Base-by-base conservation (phyloP, 352 stramenopile genomes). In the Pythium aphanidermatum region DNA sequence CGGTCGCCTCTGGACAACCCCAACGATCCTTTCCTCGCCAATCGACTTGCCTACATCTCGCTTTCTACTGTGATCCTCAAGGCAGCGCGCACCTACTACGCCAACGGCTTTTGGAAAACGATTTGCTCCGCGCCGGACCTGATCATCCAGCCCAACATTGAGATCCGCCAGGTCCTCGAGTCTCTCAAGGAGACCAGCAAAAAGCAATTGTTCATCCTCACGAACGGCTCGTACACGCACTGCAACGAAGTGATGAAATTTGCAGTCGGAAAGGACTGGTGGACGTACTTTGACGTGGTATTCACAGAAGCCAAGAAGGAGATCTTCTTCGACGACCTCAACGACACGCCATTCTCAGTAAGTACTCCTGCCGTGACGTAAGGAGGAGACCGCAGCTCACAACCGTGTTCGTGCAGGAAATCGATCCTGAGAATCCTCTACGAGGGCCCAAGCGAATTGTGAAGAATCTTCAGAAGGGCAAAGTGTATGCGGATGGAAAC, bases 181-280 rank as follows among this genome's bases (percentile, higher is more conserved):
- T 46, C 56, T 9, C 50, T 73, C 25, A 59, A 49, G 27, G 57
- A 46, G 0, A 48, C 42, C 36, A 51, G 60, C 38, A 40, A 55
- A 23, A 71, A 70, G 34, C 47, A 66, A 44, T 53, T 81, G 12
- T 81, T 77, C 29, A 44, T 81, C 5, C 63, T 81, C 23, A 81
- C 69, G 9, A 76, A 77, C 37, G 55, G 69, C 10, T 76, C 65
- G 36, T 74, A 60, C 63, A 69, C 65, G 30, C 69, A 81, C 42
- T 74, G 63, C 46, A 73, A 80, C 44, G 65, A 70, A 32, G 69
- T 81, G 13, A 66, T 81, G 57, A 62, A 73, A 30, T 69, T 67
- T 31, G 63, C 65, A 13, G 46, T 81, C 13, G 65, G 65, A 6
- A 64, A 58, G 7, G 69, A 77, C 56, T 81, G 69, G 69, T 39